phyloP scores from a whole-genome alignment of 345 rosid genomes.

The Balakata baccata region DNA sequence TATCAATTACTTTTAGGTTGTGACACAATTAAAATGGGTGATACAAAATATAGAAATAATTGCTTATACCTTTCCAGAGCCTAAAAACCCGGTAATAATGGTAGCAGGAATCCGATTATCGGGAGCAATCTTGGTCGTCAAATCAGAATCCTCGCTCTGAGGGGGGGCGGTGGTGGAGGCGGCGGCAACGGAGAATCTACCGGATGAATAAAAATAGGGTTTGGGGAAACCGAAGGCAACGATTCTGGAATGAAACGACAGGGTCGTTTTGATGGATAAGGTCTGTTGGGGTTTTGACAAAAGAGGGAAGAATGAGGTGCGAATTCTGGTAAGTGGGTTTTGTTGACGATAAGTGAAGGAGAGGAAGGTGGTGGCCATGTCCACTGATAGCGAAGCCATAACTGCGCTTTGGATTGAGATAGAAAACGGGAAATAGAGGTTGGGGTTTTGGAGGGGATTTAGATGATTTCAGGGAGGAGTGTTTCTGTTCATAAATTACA shows the following conservation, averaged over 20 bases:
- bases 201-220: constrained; percentile 9
- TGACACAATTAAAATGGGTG: not conserved
- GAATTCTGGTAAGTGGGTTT: constrained; percentile 32
- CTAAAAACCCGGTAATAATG: constrained; percentile 86
- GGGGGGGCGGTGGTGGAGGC: constrained; percentile 40
- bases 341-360: constrained; percentile 48
- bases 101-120: constrained; percentile 94
- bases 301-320: constrained; percentile 39
- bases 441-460: constrained; percentile 4
- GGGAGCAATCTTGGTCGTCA: constrained; percentile 63
- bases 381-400: constrained; percentile 45
- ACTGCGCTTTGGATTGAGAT: not conserved
- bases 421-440: not conserved
- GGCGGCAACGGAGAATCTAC: constrained; percentile 54
- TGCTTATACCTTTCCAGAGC: constrained; percentile 74
- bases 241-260: constrained; percentile 29
- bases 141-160: constrained; percentile 48
- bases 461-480: no score
- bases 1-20: not conserved
- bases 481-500: no score
- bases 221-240: constrained; percentile 18
- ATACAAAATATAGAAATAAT: not conserved
- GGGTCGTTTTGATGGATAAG: constrained; percentile 28
- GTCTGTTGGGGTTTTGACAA: constrained; percentile 21
- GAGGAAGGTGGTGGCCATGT: constrained; percentile 54